Evolutionary conservation across 2,329 filamentous ascomycete species (phyloP), one percentile per base, ranked within the genome.

Genomic region (Colletotrichum sansevieriae): DNA sequence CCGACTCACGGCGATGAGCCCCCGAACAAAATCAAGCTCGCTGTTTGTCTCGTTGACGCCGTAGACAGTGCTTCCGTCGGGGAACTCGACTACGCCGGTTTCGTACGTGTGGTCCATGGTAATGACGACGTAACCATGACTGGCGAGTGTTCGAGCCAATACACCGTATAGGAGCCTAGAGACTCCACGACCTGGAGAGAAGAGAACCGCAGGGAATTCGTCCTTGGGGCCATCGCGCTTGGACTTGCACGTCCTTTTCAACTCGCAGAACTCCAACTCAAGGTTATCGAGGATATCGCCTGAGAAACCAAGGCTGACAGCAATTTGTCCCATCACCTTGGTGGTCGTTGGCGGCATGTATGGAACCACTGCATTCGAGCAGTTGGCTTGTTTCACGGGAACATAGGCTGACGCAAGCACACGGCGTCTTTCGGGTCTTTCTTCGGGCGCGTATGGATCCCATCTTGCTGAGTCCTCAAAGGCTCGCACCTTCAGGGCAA

Each of bases 101-200:
- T 86, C 84, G 41, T 82, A 81, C 0, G 84, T 79, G 58, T 86
- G 84, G 62, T 87, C 85, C 20, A 87, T 73, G 0, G 82, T 75
- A 18, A 84, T 74, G 2, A 87, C 82, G 1, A 80, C 76, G 57
- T 80, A 83, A 0, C 84, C 84, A 8, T 80, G 76, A 13, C 81
- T 83, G 0, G 84, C 83, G 4, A 87, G 75, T 3, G 82, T 79
- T 3, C 79, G 78, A 1, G 83, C 81, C 59, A 82, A 76, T 4
- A 78, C 78, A 9, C 75, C 78, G 71, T 87, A 83, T 1, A 83
- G 39, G 1, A 83, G 73, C 3, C 84, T 76, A 0, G 81, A 80
- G 3, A 78, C 78, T 1, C 79, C 80, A 18, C 81, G 75, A 2
- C 83, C 85, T 2, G 83, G 80, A 0, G 81, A 83, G 47, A 87